Evolutionary conservation across 73 alveolate species (phyloP).

Genomic region (Stentor roeselii): DNA sequence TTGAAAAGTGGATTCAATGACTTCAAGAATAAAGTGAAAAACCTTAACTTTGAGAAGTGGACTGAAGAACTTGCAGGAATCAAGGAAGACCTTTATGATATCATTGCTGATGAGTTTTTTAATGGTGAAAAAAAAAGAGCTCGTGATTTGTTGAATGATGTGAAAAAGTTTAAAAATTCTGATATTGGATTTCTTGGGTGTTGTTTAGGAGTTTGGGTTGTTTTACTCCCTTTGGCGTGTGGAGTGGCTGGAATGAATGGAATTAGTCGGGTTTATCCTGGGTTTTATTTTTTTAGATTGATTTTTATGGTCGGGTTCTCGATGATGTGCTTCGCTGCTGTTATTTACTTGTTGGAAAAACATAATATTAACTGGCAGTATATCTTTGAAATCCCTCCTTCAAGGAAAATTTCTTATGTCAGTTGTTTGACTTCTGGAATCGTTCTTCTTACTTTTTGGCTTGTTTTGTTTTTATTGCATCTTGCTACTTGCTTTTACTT

Average conservation of each 20-base stretch:
- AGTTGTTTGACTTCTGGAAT: background rate
- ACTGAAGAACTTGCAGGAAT: background rate
- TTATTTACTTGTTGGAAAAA: background rate
- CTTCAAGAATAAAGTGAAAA: background rate
- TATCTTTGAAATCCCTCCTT: constrained; percentile 18
- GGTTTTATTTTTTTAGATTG: background rate
- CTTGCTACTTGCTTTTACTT: background rate
- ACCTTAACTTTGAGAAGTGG: background rate
- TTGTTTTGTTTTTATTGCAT: background rate
- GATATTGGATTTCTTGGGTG: background rate
- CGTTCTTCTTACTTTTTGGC: background rate
- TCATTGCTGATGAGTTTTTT: background rate
- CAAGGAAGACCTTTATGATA: background rate
- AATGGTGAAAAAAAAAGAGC: background rate
- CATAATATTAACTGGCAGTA: background rate
- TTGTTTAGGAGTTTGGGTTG: background rate
- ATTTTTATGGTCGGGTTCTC: background rate
- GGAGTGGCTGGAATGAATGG: background rate
- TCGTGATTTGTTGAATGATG: background rate
- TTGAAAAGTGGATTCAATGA: background rate
- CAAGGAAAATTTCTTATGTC: constrained; percentile 13
- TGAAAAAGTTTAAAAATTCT: background rate
- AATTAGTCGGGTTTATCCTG: background rate
- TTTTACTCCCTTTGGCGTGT: background rate
- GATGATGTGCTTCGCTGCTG: background rate